Percentiles rank a stretch among this genome's conserved stretches.
phyloP scores from a whole-genome alignment of 345 rosid species.

The Ceriops decandra region DNA sequence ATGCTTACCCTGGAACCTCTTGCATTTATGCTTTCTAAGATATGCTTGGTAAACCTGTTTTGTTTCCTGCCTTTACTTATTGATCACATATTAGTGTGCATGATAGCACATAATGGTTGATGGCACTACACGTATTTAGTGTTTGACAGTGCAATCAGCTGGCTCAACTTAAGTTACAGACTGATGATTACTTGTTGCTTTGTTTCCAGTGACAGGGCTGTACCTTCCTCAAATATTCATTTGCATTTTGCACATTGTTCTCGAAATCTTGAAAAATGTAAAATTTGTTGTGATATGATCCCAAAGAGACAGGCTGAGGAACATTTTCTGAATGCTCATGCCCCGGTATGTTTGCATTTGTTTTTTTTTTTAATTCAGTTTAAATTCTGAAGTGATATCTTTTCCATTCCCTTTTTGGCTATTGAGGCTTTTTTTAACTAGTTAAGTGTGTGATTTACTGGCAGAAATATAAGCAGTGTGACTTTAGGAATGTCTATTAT shows the following conservation, averaged over 20 bases:
- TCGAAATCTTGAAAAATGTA: constrained; percentile 87
- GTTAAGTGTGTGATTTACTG: background rate
- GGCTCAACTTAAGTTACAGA: too few relatives aligned
- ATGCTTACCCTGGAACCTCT: too few relatives aligned
- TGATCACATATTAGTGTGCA: too few relatives aligned
- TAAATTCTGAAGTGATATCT: too few relatives aligned
- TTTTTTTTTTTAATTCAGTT: too few relatives aligned
- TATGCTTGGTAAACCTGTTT: too few relatives aligned
- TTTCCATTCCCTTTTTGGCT: background rate
- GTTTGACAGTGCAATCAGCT: too few relatives aligned
- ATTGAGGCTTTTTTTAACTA: background rate
- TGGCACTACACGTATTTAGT: too few relatives aligned
- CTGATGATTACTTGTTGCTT: background rate
- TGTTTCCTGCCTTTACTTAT: too few relatives aligned
- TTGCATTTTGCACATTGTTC: constrained; percentile 87
- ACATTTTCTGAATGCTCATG: constrained; percentile 78
- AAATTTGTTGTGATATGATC: constrained; percentile 85
- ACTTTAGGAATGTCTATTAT: background rate
- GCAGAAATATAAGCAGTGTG: background rate
- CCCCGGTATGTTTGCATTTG: constrained; percentile 54
- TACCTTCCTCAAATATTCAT: constrained; percentile 75
- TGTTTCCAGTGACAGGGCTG: constrained; percentile 67
- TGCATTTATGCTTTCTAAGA: too few relatives aligned
- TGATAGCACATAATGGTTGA: too few relatives aligned
- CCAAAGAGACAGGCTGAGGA: constrained; percentile 84